Evolutionary conservation across 2,329 filamentous ascomycete genomes (phyloP), one percentile per base, ranked within the genome.

Genomic region (Aspergillus sp.): DNA sequence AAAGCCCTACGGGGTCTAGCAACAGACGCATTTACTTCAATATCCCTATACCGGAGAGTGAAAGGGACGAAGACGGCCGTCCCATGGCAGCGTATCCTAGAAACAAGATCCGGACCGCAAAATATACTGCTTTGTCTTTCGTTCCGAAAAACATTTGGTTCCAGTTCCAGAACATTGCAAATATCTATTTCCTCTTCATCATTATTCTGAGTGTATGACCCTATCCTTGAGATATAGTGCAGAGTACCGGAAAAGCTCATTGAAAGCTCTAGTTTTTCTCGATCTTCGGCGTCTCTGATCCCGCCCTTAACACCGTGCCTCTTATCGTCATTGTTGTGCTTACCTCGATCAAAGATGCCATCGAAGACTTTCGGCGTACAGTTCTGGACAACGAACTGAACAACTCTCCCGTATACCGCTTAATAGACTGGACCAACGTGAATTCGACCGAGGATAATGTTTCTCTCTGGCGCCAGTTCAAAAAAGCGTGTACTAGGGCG

Each of bases 121-220:
- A 98, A 79, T 99, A 99, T 77, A 99, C 95, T 7, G 90, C 96
- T 8, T 78, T 99, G 65, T 96, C 91, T 62, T 99, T 99, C 78
- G 78, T 99, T 28, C 95, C 95, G 13, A 98, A 98, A 81, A 98
- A 99, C 78, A 74, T 99, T 72, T 99, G 89, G 87, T 91, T 96
- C 66, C 96, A 99, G 78, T 98, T 99, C 74, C 94, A 99, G 79
- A 98, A 98, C 73, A 90, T 99, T 71, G 95, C 95, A 73, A 99
- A 99, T 77, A 89, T 98, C 57, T 99, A 98, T 80, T 99, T 99
- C 84, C 83, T 98, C 69, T 97, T 98, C 79, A 85, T 94, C 70
- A 93, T 97, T 74, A 96, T 99, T 73, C 85, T 99, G 62, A 89
- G 89, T 72, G 95, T 98, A 89, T 84, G 93, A 58, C 47, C 55